Evolutionary conservation across 2,329 filamentous ascomycete genomes (phyloP), one percentile per base, ranked within the genome.

Genomic region (Dactylonectria macrodidyma): DNA sequence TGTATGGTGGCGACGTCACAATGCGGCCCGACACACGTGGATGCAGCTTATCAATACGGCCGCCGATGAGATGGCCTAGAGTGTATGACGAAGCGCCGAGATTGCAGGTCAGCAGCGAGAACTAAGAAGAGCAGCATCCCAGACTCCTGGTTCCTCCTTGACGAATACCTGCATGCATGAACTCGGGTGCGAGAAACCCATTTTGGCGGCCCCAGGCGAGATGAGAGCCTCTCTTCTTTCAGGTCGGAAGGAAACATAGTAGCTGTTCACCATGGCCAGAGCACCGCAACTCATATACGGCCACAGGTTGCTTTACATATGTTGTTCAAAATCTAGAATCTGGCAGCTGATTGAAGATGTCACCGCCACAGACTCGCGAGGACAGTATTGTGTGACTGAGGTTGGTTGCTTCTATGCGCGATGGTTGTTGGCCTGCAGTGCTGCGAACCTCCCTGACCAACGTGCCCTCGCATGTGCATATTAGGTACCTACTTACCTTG

Each of bases 21-120:
- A 36, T 19, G 9, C n/a, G 12, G 33, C n/a, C 33, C 51, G 14
- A 34, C 33, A 11, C 50, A 54, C 51, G 51, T 38, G 33, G 33
- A 7, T 30, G 30, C 26, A 34, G 50, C 50, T 34, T 33, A 26
- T 26, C 48, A 50, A 12, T 30, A 16, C 33, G 62, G 62, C 38
- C 36, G 59, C 64, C 30, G 59, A 41, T 62, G 38, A 16, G 26
- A 59, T 47, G 59, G 44, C 64, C 64, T 48, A 24, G 41, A 57
- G 44, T 19, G 16, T 44, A 6, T n/a, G 41, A n/a, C 41, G 16
- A 44, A 44, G 41, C 16, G 41, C 41, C 41, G 16, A n/a, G 8
- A 44, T 44, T 5, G 41, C 26, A 5, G n/a, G n/a, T 44, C 5
- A n/a, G 41, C 16, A 5, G 16, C n/a, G 41, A n/a, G 41, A n/a